These are phyloP conservation scores for Moniliophthora roreri DNA, from an alignment of 1,284 basidiomycete genomes.

Conservation along the genomic window DNA sequence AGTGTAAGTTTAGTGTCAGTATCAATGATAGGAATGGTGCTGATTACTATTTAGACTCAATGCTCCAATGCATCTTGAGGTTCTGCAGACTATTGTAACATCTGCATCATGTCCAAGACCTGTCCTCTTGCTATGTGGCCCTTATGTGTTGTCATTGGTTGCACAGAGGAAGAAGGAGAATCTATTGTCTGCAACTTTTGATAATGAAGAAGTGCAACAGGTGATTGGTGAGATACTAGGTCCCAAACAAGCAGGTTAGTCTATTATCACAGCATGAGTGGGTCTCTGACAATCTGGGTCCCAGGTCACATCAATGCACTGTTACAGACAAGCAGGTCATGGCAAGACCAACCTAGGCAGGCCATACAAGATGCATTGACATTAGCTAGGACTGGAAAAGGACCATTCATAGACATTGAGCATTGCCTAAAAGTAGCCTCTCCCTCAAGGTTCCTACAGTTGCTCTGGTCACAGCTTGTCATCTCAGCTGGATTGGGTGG, in stretches of 20 bases:
- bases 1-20: slow-evolving; percentile 40
- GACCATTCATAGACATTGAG: slow-evolving; percentile 60
- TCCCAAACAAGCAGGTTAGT: slow-evolving; percentile 37
- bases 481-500: slow-evolving; percentile 45
- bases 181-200: slow-evolving; percentile 24
- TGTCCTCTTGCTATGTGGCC: slow-evolving; percentile 63
- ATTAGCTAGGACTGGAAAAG: slow-evolving; percentile 56
- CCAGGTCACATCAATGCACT: slow-evolving; percentile 15
- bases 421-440: slow-evolving; percentile 56
- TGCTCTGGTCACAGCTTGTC: slow-evolving; percentile 63
- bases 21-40: background rate
- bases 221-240: slow-evolving; percentile 44
- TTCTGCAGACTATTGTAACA: slow-evolving; percentile 64
- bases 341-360: slow-evolving; percentile 47
- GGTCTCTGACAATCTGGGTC: too few species aligned
- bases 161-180: slow-evolving; percentile 34
- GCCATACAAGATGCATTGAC: slow-evolving; percentile 55
- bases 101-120: slow-evolving; percentile 64
- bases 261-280: background rate
- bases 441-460: slow-evolving; percentile 58
- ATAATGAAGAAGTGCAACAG: slow-evolving; percentile 42
- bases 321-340: slow-evolving; percentile 20
- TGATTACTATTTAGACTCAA: slow-evolving; percentile 28
- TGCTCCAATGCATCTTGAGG: slow-evolving; percentile 50
- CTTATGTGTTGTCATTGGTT: slow-evolving; percentile 52